Conservation (phyloP, 805 yeast species). For the Aciculoconidium aculeatum region DNA sequence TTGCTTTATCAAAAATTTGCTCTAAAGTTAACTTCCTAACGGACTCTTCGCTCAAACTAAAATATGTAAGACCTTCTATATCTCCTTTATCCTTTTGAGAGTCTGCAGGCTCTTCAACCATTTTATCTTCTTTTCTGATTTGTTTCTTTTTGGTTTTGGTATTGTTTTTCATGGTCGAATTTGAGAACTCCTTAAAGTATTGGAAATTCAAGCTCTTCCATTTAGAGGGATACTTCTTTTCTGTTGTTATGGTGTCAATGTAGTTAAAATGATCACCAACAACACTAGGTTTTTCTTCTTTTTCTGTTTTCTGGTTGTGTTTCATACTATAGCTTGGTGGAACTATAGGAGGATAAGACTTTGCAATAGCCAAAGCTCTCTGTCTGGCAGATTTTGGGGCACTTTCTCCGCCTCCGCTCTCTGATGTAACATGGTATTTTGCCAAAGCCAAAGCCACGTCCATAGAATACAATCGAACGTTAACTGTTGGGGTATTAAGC, state of each 20-base stretch:
- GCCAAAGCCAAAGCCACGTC: constrained; percentile 46
- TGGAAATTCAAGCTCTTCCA: constrained; percentile 54
- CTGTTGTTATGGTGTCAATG: constrained; percentile 39
- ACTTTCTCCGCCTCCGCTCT: not conserved
- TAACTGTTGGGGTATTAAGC: constrained; percentile 53
- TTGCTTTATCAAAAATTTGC: constrained; percentile 60
- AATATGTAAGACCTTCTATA: constrained; percentile 46
- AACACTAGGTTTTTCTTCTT: constrained; percentile 16
- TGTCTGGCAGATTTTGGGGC: constrained; percentile 41
- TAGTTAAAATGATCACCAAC: constrained; percentile 40
- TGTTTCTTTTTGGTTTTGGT: constrained; percentile 10
- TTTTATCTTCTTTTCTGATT: constrained; percentile 16
- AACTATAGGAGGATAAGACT: constrained; percentile 45
- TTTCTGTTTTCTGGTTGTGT: constrained; percentile 5
- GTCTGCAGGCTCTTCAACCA: constrained; percentile 8
- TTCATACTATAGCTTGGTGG: constrained; percentile 24
- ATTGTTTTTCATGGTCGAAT: constrained; percentile 6
- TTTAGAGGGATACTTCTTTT: constrained; percentile 43
- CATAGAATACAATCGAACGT: constrained; percentile 54
- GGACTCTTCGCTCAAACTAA: constrained; percentile 49
- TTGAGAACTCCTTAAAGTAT: constrained; percentile 43
- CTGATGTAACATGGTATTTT: constrained; percentile 21
- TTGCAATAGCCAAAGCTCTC: constrained; percentile 48
- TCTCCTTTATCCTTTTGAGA: no score
- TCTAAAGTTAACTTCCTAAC: constrained; percentile 50